Percentiles rank a stretch among this genome's conserved stretches.
Evolutionary conservation across 192 early-diverging fungal genomes (phyloP).

Genomic region (Coemansia sp.): DNA sequence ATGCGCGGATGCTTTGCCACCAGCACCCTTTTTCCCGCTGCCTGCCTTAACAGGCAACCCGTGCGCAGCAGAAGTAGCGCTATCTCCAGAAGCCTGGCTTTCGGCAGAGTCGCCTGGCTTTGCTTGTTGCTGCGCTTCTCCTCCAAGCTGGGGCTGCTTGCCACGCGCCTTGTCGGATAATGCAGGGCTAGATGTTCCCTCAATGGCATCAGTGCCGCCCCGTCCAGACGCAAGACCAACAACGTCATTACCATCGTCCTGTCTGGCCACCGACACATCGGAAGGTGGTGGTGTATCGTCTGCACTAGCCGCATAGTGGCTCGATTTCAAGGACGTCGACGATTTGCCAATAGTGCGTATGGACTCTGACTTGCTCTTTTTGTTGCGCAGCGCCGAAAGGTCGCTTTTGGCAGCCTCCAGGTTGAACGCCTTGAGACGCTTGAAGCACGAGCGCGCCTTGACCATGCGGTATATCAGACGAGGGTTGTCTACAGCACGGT

Average conservation of each 20-base stretch:
- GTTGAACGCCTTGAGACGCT: constrained; percentile 65
- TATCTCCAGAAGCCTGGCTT: neutral
- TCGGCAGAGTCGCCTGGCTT: neutral
- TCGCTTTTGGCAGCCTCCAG: constrained; percentile 65
- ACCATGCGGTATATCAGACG: constrained; percentile 81
- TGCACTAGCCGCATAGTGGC: neutral
- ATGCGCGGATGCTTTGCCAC: no score
- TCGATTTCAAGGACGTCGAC: neutral
- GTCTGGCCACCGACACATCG: no score
- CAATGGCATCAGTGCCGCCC: constrained; percentile 23
- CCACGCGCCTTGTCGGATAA: constrained; percentile 79
- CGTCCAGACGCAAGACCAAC: constrained; percentile 9
- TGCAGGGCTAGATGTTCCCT: constrained; percentile 21
- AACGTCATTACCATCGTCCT: neutral
- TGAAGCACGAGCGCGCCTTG: constrained; percentile 69
- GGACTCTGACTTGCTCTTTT: constrained; percentile 44
- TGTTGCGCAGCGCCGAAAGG: constrained; percentile 53
- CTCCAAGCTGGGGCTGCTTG: constrained; percentile 58
- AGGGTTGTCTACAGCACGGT: constrained; percentile 79
- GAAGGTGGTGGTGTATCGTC: neutral
- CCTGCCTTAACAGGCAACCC: no score
- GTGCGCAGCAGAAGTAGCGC: neutral
- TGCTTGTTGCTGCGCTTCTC: constrained; percentile 12
- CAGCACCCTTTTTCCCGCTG: no score
- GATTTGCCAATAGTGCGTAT: constrained; percentile 36